Conservation (phyloP, 208 protist species). For the Leishmania turanica region DNA sequence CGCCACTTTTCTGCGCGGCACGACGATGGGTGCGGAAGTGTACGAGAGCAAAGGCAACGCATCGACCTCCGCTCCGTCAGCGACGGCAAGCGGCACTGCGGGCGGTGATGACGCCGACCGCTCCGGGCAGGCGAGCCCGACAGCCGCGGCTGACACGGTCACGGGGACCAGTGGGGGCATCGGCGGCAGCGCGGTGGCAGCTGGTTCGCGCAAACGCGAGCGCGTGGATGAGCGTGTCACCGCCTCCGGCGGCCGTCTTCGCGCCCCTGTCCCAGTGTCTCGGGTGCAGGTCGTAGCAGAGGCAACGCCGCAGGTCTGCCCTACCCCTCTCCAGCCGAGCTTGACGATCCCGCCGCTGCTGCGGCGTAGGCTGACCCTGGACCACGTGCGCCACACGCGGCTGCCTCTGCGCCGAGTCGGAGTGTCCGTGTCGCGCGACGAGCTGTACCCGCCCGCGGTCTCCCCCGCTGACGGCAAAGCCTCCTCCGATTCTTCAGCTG, state of each 20-base stretch:
- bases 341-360: constrained; percentile 58
- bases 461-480: not conserved
- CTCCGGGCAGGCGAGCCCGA: not conserved
- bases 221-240: not conserved
- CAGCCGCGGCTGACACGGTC: not conserved
- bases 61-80: not conserved
- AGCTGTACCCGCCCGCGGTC: constrained; percentile 28
- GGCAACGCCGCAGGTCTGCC: constrained; percentile 31
- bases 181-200: not conserved
- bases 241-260: not conserved
- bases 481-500: not conserved
- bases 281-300: constrained; percentile 18
- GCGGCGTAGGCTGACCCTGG: constrained; percentile 50
- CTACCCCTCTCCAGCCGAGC: constrained; percentile 72
- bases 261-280: not conserved
- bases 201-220: constrained; percentile 14
- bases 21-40: constrained; percentile 45
- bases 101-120: not conserved
- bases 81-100: not conserved
- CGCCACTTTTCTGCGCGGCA: constrained; percentile 58
- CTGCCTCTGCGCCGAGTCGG: constrained; percentile 68
- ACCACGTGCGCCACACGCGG: constrained; percentile 59
- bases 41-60: constrained; percentile 3
- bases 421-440: constrained; percentile 8
- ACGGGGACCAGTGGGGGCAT: not conserved